These are phyloP conservation scores for Carex sylvatica DNA, from an alignment of 202 grass and related monocot genomes.

Conservation along the genomic window DNA sequence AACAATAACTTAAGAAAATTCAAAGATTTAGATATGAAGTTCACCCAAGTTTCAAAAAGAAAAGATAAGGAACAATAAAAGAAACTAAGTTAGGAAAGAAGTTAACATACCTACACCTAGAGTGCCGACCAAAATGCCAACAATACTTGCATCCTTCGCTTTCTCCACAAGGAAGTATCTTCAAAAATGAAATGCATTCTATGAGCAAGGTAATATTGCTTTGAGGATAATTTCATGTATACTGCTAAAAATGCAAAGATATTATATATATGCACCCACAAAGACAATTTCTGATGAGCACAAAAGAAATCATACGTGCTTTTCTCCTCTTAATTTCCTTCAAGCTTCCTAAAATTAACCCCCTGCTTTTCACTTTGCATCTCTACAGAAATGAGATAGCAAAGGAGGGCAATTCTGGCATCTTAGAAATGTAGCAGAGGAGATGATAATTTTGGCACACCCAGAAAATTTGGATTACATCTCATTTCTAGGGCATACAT, in stretches of 20 bases:
- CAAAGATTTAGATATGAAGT: background rate
- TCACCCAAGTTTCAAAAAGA: conserved; percentile 14
- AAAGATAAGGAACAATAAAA: background rate
- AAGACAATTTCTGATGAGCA: background rate
- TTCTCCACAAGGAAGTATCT: conserved; percentile 99
- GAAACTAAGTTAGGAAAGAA: conserved; percentile 17
- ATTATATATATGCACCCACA: background rate
- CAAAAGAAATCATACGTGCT: background rate
- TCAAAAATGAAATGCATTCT: conserved; percentile 21
- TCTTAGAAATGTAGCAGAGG: background rate
- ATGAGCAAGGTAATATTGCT: conserved; percentile 7
- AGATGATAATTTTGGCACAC: background rate
- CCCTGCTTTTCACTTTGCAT: background rate
- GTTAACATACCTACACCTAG: conserved; percentile 79
- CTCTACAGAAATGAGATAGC: background rate
- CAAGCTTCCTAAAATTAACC: background rate
- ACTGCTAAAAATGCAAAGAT: conserved; percentile 11
- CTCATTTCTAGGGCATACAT: background rate
- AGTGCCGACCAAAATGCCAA: conserved; percentile 98
- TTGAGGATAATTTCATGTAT: background rate
- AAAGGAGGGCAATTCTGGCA: background rate
- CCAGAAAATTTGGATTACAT: background rate
- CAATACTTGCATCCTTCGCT: conserved; percentile 93
- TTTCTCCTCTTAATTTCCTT: background rate
- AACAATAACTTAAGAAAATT: conserved; percentile 23